Evolutionary conservation across 352 stramenopile species (phyloP).

Genomic region (Aphanomyces astaci): DNA sequence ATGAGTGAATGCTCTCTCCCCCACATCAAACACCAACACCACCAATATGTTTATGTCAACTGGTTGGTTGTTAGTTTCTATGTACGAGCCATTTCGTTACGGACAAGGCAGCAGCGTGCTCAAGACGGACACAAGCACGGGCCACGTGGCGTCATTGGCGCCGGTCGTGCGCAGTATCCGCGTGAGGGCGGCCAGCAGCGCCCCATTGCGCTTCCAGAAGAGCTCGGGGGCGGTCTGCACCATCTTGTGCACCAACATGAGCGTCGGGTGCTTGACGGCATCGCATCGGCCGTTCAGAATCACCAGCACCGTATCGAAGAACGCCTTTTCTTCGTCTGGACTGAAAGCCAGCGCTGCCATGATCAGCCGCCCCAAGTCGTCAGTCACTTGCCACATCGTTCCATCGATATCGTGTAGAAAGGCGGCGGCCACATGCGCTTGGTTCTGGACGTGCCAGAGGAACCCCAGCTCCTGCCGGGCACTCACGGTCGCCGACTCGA

Average conservation of each 20-base stretch:
- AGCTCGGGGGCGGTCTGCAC: neutral
- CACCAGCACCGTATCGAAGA: neutral
- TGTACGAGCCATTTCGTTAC: neutral
- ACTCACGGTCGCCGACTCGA: neutral
- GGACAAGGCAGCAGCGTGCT: constrained; percentile 4
- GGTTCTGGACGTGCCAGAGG: constrained; percentile 11
- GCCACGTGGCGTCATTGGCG: constrained; percentile 1
- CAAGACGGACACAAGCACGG: constrained; percentile 5
- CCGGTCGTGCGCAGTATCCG: neutral
- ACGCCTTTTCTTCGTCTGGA: constrained; percentile 7
- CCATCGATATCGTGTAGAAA: neutral
- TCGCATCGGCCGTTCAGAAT: constrained; percentile 3
- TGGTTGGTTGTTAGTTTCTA: neutral
- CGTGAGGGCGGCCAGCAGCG: constrained; percentile 6
- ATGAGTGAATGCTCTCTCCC: no score
- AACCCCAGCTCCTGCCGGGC: constrained; percentile 9
- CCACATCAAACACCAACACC: no score
- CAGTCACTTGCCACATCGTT: neutral
- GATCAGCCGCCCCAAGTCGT: neutral
- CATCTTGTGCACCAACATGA: neutral
- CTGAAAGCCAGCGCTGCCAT: neutral
- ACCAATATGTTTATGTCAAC: no score
- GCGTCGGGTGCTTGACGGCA: neutral
- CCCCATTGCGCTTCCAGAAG: constrained; percentile 18
- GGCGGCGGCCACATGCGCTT: neutral